phyloP scores from a whole-genome alignment of 176 grass and related monocot species.

The Dendrocalamus sinicus region DNA sequence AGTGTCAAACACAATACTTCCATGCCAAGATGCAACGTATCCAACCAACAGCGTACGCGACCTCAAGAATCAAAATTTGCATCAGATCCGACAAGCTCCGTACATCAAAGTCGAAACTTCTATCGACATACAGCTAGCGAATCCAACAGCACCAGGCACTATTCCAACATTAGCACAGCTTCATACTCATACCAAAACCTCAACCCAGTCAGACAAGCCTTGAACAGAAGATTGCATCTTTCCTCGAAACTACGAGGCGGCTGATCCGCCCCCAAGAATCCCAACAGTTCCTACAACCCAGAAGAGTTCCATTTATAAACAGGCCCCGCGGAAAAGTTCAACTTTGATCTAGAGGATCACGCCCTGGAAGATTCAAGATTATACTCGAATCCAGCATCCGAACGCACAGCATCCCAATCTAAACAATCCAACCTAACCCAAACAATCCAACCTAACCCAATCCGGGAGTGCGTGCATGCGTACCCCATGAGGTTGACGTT shows the following conservation, averaged over 20 bases:
- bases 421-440: conserved; percentile 10
- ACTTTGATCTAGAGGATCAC: conserved; percentile 34
- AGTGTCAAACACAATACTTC: not conserved
- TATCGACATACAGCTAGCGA: conserved; percentile 1
- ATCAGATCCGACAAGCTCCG: not conserved
- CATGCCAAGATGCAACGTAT: not conserved
- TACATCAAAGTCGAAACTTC: not conserved
- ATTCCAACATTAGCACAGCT: not conserved
- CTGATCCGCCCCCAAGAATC: conserved; percentile 17
- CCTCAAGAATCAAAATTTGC: not conserved
- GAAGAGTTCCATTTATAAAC: not conserved
- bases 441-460: not conserved
- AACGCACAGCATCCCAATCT: not conserved
- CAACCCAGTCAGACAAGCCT: not conserved
- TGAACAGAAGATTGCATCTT: conserved; percentile 3
- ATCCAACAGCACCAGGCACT: not conserved
- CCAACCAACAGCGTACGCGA: not conserved
- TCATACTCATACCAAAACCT: not conserved
- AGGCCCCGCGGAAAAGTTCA: not conserved
- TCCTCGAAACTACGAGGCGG: not conserved
- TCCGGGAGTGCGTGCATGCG: not conserved
- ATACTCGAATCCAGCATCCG: not conserved
- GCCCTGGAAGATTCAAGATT: conserved; percentile 32
- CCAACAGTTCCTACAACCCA: not conserved
- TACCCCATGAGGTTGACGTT: conserved; percentile 98